A percentile compares a stretch with the other conserved stretches of the same genome.
Conservation (phyloP, 2,329 filamentous ascomycete genomes). For the Ceratocystis huliohia region DNA sequence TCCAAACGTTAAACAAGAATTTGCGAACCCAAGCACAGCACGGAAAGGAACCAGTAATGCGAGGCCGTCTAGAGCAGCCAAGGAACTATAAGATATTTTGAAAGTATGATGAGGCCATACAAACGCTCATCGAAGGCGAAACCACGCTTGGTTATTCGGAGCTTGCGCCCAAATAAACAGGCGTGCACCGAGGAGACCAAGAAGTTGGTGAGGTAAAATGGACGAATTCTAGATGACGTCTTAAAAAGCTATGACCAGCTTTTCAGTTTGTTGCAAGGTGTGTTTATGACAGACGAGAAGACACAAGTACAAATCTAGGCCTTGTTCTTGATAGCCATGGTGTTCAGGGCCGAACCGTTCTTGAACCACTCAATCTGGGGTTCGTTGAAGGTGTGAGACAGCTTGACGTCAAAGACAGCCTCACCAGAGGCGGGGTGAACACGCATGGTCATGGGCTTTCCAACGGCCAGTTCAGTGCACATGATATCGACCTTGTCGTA, state of each 20-base stretch:
- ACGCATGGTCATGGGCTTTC: slow-evolving; percentile 80
- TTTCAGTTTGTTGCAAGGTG: neutral
- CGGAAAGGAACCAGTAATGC: slow-evolving; percentile 15
- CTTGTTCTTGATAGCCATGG: slow-evolving; percentile 66
- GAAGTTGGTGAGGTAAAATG: neutral
- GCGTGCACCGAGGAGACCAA: neutral
- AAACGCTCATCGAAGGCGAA: neutral
- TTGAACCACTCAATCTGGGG: slow-evolving; percentile 98
- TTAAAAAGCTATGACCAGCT: slow-evolving; percentile 9
- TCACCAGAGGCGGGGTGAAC: slow-evolving; percentile 80
- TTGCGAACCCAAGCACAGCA: slow-evolving; percentile 16
- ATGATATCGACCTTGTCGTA: slow-evolving; percentile 83
- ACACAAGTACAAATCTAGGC: slow-evolving; percentile 21
- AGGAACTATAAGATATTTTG: slow-evolving; percentile 2
- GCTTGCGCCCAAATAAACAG: neutral
- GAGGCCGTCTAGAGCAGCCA: slow-evolving; percentile 14
- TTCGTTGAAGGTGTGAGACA: slow-evolving; percentile 96
- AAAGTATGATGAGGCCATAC: neutral
- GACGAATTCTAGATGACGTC: neutral
- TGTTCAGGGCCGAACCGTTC: slow-evolving; percentile 94
- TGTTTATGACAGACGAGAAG: neutral
- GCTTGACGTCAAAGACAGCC: slow-evolving; percentile 63
- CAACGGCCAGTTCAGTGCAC: slow-evolving; percentile 79
- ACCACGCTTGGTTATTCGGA: neutral
- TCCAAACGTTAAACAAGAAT: slow-evolving; percentile 15